These are phyloP conservation scores for Verbascum thapsus DNA, from an alignment of 257 asterid species.

Conservation along the genomic window DNA sequence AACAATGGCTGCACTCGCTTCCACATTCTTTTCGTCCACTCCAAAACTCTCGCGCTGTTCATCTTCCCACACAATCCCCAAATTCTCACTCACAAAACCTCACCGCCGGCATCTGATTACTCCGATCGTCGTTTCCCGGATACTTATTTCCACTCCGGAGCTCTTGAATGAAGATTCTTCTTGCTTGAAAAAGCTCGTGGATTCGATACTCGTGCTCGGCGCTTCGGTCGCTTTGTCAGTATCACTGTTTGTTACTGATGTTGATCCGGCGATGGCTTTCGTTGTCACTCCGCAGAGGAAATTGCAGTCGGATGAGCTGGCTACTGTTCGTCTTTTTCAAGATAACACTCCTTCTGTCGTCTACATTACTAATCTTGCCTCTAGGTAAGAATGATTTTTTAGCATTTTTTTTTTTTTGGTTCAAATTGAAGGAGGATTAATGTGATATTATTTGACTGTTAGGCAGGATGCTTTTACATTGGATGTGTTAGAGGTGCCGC, in stretches of 20 bases:
- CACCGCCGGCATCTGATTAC: slow-evolving; percentile 31
- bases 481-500: no score
- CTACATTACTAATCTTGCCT: slow-evolving; percentile 88
- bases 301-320: slow-evolving; percentile 92
- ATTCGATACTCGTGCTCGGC: slow-evolving; percentile 65
- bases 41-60: slow-evolving; percentile 35
- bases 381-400: slow-evolving; percentile 46
- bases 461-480: no score
- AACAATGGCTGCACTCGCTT: slow-evolving; percentile 52
- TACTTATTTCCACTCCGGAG: no score
- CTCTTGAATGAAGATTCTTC: no score
- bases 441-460: no score
- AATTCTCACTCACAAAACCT: slow-evolving; percentile 38
- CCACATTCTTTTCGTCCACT: slow-evolving; percentile 48
- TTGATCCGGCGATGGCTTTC: slow-evolving; percentile 82
- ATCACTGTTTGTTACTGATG: slow-evolving; percentile 55
- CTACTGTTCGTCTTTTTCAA: slow-evolving; percentile 87
- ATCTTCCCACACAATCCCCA: slow-evolving; percentile 34
- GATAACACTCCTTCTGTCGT: slow-evolving; percentile 97
- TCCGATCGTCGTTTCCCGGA: slow-evolving; percentile 42
- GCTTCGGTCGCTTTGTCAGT: slow-evolving; percentile 85
- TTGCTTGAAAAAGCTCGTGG: slow-evolving; percentile 54
- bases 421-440: not conserved
- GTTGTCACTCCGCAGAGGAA: slow-evolving; percentile 68
- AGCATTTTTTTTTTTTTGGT: not conserved